Conservation (phyloP, 331 rosid genomes). For the Arachis monticola region DNA sequence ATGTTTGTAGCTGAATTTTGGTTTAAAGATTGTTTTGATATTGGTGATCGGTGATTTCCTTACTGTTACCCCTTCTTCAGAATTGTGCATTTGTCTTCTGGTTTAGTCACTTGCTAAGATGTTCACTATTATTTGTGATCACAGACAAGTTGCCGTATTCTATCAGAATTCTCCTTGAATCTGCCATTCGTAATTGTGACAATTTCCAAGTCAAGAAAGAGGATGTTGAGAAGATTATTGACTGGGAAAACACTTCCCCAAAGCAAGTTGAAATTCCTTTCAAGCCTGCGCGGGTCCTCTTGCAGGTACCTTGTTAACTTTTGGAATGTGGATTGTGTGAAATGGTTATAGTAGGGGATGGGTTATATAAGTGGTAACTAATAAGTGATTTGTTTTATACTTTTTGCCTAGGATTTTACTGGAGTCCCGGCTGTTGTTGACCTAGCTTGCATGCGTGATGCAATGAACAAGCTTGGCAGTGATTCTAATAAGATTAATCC, state of each 20-base stretch:
- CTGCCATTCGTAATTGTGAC: constrained; percentile 90
- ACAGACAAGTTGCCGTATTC: constrained; percentile 88
- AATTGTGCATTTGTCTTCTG: not conserved
- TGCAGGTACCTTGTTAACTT: constrained; percentile 66
- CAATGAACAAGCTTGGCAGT: constrained; percentile 93
- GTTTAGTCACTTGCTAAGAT: constrained; percentile 10
- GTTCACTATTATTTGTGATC: constrained; percentile 22
- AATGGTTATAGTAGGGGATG: not conserved
- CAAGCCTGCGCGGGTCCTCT: constrained; percentile 96
- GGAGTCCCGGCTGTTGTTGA: constrained; percentile 97
- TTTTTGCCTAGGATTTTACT: constrained; percentile 70
- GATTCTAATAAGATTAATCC: constrained; percentile 92
- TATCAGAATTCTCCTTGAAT: constrained; percentile 79
- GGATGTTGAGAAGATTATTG: constrained; percentile 90
- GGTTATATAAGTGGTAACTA: not conserved
- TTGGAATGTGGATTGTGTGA: constrained; percentile 6
- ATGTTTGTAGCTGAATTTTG: not conserved
- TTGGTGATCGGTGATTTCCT: not conserved
- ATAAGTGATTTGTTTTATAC: constrained; percentile 1
- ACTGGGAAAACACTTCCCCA: constrained; percentile 75
- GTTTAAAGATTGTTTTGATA: not conserved
- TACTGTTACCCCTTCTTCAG: not conserved
- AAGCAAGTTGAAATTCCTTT: constrained; percentile 96
- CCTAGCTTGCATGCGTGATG: constrained; percentile 96
- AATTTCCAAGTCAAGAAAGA: constrained; percentile 85